phyloP scores from a whole-genome alignment of 306 rosid genomes.

The Malus orientalis region DNA sequence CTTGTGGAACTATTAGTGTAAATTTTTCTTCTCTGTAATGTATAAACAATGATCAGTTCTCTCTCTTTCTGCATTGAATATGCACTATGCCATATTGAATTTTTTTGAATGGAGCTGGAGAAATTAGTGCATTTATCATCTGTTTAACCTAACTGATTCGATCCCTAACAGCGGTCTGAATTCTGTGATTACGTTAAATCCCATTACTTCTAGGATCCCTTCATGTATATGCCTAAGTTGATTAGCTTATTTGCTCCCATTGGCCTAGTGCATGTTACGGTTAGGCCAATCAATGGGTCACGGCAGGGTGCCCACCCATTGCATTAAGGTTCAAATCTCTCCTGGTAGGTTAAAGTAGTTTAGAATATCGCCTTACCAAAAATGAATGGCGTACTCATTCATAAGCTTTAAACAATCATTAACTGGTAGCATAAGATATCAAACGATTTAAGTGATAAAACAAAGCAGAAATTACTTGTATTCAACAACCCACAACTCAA shows the following conservation, averaged over 20 bases:
- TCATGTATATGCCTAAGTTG: too few relatives aligned
- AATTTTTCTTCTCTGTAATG: neutral
- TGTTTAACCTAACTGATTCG: neutral
- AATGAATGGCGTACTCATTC: neutral
- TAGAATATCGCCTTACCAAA: too few relatives aligned
- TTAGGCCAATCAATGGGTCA: too few relatives aligned
- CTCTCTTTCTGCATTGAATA: neutral
- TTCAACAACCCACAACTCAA: slow-evolving; percentile 9
- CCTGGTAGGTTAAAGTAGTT: too few relatives aligned
- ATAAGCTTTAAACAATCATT: neutral
- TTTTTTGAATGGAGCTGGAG: neutral
- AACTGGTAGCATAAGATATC: neutral
- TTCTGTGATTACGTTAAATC: too few relatives aligned
- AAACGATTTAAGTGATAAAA: neutral
- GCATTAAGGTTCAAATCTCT: too few relatives aligned
- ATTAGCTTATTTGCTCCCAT: too few relatives aligned
- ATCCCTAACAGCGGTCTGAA: too few relatives aligned
- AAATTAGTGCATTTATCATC: neutral
- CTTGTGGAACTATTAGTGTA: neutral
- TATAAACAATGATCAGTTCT: neutral
- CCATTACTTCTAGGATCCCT: too few relatives aligned
- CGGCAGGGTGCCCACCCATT: too few relatives aligned
- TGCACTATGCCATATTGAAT: neutral
- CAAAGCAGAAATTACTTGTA: neutral
- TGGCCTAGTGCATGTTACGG: too few relatives aligned